phyloP scores from a whole-genome alignment of 2,329 filamentous ascomycete genomes.

The Cercospora canescens region DNA sequence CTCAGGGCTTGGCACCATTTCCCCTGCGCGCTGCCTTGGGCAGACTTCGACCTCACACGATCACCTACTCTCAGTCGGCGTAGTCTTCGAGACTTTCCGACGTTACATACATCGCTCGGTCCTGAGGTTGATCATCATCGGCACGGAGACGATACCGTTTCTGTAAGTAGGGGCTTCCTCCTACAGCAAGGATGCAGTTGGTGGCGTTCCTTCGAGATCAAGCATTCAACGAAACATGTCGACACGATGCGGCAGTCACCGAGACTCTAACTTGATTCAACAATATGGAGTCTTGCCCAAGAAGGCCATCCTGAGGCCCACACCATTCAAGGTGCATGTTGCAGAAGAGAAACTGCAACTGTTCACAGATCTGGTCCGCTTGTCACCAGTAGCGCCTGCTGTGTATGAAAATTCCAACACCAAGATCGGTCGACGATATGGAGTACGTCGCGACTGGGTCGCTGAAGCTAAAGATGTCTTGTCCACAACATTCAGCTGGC shows the following conservation, averaged over 20 bases:
- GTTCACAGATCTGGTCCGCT: conserved; percentile 47
- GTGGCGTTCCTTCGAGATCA: background rate
- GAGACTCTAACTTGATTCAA: background rate
- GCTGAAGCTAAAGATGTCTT: conserved; percentile 40
- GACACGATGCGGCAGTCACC: background rate
- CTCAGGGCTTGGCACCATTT: background rate
- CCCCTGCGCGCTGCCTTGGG: background rate
- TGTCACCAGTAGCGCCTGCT: conserved; percentile 50
- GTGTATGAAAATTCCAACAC: conserved; percentile 51
- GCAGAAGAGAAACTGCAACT: conserved; percentile 46
- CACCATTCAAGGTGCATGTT: conserved; percentile 45
- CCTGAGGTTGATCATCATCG: background rate
- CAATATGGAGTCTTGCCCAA: conserved; percentile 31
- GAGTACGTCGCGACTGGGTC: conserved; percentile 51
- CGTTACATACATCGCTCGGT: background rate
- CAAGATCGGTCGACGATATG: conserved; percentile 38
- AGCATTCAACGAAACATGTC: background rate
- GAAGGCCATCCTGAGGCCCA: conserved; percentile 37
- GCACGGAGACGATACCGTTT: background rate
- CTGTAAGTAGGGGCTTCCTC: background rate
- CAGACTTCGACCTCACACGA: background rate
- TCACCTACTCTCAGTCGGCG: background rate
- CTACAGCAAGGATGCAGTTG: background rate
- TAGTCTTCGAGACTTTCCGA: background rate
- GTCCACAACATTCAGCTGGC: conserved; percentile 52